Conservation (phyloP, 2,329 filamentous ascomycete species). For the Sporothrix curviconia region DNA sequence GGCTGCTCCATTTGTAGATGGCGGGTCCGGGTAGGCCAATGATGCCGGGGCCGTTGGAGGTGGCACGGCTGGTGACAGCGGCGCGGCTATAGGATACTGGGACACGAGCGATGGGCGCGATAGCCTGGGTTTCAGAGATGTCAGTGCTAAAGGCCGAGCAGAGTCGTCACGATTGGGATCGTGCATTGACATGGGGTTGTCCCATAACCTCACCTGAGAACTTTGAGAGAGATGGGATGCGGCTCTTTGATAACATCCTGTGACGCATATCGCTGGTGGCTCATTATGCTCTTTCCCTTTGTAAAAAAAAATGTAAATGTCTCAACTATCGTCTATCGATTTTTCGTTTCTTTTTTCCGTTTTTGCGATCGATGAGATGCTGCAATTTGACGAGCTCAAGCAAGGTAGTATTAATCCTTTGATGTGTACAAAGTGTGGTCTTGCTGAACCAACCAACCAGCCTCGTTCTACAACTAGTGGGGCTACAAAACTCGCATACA, state of each 20-base stretch:
- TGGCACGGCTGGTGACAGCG: constrained; percentile 34
- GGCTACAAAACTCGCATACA: neutral
- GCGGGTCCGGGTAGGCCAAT: constrained; percentile 56
- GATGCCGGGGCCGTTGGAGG: constrained; percentile 57
- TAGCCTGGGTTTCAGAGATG: constrained; percentile 42
- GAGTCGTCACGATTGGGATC: no score
- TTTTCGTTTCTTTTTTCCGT: neutral
- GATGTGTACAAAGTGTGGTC: no score
- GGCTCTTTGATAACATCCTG: constrained; percentile 62
- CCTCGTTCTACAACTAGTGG: neutral
- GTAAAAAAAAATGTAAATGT: no score
- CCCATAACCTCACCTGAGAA: constrained; percentile 58
- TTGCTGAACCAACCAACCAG: neutral
- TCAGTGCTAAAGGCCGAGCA: no score
- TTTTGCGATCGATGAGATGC: neutral
- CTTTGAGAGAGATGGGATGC: constrained; percentile 72
- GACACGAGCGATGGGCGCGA: constrained; percentile 72
- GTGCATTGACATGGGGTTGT: no score
- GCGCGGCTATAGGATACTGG: constrained; percentile 57
- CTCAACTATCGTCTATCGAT: neutral
- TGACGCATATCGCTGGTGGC: constrained; percentile 52
- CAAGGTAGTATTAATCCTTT: no score
- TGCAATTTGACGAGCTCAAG: neutral
- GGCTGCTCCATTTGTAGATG: constrained; percentile 22
- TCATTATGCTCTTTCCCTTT: no score